Evolutionary conservation across 768 basidiomycete species (phyloP), one percentile per base, ranked within the genome.

Genomic region (Suillus alpinus): DNA sequence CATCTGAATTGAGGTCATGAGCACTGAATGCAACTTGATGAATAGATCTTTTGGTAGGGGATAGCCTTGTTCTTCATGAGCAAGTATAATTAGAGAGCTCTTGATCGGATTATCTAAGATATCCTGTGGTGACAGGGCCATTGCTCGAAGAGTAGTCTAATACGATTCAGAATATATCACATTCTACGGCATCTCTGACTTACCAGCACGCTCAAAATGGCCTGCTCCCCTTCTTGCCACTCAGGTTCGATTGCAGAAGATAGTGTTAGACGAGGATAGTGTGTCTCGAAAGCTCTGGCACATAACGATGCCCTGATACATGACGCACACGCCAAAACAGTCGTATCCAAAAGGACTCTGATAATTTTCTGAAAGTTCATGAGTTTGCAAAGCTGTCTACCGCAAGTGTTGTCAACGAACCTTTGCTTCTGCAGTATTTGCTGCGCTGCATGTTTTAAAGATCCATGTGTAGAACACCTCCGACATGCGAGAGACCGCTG

Each of bases 1-100:
- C 6, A 79, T 70, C 66, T 86, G 83, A 23, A 92, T 69, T 2
- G 82, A 82, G 14, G 77, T 68, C 29, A 86, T 62, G 18, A 88
- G 63, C 4, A 80, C 63, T 0, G 78, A 79, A n/a, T 78, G 66
- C 32, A 84, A 58, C 32, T 74, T 59, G 3, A 67, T 57, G n/a
- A 65, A 44, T 1, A 57, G 34, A 36, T 52, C 34, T 36, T 52
- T 52, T 1, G 34, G 20, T 6, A 62, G 56, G 4, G 69, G 62
- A 32, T 52, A 55, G 29, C 51, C 58, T 2, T 65, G 63, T 3
- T 64, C 63, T 18, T 61, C 62, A 44, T 62, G 68, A 36, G 68
- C 73, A 32, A 62, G 60, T 50, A 75, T 70, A 14, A 75, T 36
- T 44, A 73, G 39, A 44, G 67, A 72, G 36, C 57, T 61, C 55